phyloP scores from a whole-genome alignment of 495 filamentous ascomycete species.

The Trichoderma orchidacearum region DNA sequence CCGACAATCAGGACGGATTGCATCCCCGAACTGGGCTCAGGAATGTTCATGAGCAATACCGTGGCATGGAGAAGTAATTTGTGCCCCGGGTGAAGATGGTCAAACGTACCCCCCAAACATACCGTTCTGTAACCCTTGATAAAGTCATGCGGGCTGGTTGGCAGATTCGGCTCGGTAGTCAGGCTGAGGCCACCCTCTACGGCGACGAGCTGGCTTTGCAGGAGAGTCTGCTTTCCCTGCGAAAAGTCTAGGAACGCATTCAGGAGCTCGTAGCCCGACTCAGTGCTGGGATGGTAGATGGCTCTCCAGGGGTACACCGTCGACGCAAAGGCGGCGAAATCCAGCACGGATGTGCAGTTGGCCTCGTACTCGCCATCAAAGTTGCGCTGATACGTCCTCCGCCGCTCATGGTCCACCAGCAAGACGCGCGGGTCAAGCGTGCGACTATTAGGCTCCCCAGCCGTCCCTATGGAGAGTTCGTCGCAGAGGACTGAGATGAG shows the following conservation, averaged over 20 bases:
- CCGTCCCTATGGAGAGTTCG: conserved; percentile 44
- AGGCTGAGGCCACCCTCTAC: conserved; percentile 35
- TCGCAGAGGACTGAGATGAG: conserved; percentile 56
- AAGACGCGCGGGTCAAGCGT: conserved; percentile 70
- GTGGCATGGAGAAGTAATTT: conserved; percentile 83
- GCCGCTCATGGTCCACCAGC: conserved; percentile 46
- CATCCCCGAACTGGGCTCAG: conserved; percentile 17
- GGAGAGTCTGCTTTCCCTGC: conserved; percentile 27
- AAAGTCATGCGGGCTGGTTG: conserved; percentile 6
- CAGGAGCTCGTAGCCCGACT: conserved; percentile 35
- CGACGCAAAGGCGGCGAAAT: conserved; percentile 49
- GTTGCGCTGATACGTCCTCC: conserved; percentile 10
- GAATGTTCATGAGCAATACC: conserved; percentile 50
- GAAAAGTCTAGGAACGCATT: conserved; percentile 26
- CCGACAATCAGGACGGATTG: conserved; percentile 56
- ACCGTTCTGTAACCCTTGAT: conserved; percentile 31
- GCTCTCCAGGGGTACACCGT: conserved; percentile 53
- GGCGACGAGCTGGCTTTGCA: conserved; percentile 26
- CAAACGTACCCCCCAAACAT: conserved; percentile 89
- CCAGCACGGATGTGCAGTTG: conserved; percentile 43
- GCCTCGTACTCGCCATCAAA: conserved; percentile 17
- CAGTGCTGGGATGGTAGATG: conserved; percentile 51
- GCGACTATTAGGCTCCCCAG: conserved; percentile 32
- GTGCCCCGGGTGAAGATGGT: conserved; percentile 93
- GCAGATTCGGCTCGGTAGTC: conserved; percentile 9